Percentiles rank a stretch among this genome's conserved stretches.
Conservation (phyloP, 371 early-diverging fungal genomes). For the Phascolomyces articulosus region DNA sequence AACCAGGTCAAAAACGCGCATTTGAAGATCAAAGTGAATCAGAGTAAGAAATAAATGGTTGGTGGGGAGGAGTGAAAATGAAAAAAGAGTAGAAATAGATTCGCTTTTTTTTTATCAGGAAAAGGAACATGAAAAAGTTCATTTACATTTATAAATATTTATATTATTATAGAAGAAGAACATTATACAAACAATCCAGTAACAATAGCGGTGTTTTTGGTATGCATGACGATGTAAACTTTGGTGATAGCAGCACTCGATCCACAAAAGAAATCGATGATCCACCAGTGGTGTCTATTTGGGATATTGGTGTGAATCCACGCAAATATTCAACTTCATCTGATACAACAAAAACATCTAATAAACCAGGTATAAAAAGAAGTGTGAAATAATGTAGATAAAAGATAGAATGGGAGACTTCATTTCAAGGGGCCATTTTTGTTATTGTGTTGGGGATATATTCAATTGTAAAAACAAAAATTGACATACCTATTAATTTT, state of each 20-base stretch:
- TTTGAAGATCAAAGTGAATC: not conserved
- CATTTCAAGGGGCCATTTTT: too few relatives aligned
- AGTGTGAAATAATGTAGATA: too few relatives aligned
- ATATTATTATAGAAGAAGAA: not conserved
- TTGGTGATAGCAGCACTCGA: slow-evolving; percentile 19
- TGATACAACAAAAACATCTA: not conserved
- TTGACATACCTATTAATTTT: not conserved
- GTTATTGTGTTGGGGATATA: too few relatives aligned
- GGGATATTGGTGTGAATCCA: slow-evolving; percentile 35
- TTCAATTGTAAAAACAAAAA: not conserved
- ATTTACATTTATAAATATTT: too few relatives aligned
- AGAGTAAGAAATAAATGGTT: not conserved
- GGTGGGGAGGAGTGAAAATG: not conserved
- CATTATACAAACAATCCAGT: slow-evolving; percentile 11
- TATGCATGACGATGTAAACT: slow-evolving; percentile 11
- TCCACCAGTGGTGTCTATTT: slow-evolving; percentile 27
- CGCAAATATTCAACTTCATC: slow-evolving; percentile 6
- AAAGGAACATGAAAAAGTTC: not conserved
- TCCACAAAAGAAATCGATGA: slow-evolving; percentile 20
- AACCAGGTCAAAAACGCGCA: not conserved
- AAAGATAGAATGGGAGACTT: too few relatives aligned
- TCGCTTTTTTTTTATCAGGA: not conserved
- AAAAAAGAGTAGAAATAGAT: too few relatives aligned
- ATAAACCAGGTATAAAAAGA: not conserved
- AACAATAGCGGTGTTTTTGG: slow-evolving; percentile 22